phyloP scores from a whole-genome alignment of 1,284 basidiomycete genomes.

The Ganoderma meredithae region DNA sequence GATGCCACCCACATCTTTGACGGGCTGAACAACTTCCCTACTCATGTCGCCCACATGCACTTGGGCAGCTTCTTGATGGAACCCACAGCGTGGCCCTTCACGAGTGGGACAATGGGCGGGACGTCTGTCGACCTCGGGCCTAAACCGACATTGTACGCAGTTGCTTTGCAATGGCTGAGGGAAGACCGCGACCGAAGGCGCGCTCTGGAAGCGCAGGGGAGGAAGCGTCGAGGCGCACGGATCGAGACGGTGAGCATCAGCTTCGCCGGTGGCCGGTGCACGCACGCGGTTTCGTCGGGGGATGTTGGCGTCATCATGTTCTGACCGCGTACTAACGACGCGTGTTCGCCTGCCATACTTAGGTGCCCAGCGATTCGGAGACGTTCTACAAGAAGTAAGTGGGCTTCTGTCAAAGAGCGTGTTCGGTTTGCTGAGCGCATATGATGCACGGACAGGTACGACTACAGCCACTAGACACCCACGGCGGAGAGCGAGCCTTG shows the following conservation, averaged over 20 bases:
- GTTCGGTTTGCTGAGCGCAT: conserved; percentile 19
- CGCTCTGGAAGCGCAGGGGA: conserved; percentile 64
- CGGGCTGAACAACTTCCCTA: conserved; percentile 87
- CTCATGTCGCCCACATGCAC: conserved; percentile 89
- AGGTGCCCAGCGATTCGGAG: conserved; percentile 80
- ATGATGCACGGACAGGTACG: conserved; percentile 57
- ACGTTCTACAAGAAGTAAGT: conserved; percentile 89
- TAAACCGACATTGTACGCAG: conserved; percentile 65
- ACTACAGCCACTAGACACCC: conserved; percentile 51
- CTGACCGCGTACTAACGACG: conserved; percentile 4
- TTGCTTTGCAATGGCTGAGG: conserved; percentile 86
- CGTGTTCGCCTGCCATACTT: conserved; percentile 6
- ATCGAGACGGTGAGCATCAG: conserved; percentile 58
- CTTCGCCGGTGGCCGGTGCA: conserved; percentile 1
- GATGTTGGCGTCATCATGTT: conserved; percentile 1
- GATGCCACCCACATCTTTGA: conserved; percentile 98
- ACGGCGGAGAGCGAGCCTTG: background rate
- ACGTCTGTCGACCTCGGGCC: conserved; percentile 31
- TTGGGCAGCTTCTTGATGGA: conserved; percentile 76
- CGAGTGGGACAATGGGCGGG: conserved; percentile 21
- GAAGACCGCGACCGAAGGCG: conserved; percentile 78
- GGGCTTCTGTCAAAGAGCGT: conserved; percentile 11
- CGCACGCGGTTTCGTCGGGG: conserved; percentile 6
- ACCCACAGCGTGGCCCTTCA: conserved; percentile 74
- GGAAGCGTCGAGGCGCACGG: conserved; percentile 76